Conservation (phyloP, 2,329 filamentous ascomycete genomes). For the Diaporthe sp. region DNA sequence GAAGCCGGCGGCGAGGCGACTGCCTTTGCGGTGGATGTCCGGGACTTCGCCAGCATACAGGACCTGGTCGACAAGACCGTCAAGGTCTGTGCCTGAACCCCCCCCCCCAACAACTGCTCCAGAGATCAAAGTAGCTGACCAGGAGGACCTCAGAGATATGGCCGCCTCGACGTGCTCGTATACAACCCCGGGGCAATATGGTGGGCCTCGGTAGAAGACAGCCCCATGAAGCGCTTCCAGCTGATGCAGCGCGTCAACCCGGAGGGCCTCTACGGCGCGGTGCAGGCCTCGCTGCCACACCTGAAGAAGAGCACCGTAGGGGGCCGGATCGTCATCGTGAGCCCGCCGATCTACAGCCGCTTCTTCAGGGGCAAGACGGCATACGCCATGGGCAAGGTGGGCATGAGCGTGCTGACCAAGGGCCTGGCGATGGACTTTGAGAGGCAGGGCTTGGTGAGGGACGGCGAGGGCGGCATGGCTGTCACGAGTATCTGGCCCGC, state of each 20-base stretch:
- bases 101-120: neutral
- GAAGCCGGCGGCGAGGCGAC: slow-evolving; percentile 72
- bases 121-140: neutral
- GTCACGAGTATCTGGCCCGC: slow-evolving; percentile 88
- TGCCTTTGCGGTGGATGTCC: slow-evolving; percentile 77
- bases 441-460: slow-evolving; percentile 66
- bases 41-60: slow-evolving; percentile 70
- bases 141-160: slow-evolving; percentile 56
- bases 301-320: slow-evolving; percentile 62
- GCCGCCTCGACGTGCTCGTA: slow-evolving; percentile 76
- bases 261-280: slow-evolving; percentile 78
- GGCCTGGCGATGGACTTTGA: slow-evolving; percentile 85
- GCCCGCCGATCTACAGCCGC: slow-evolving; percentile 85
- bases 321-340: slow-evolving; percentile 80
- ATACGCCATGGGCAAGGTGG: slow-evolving; percentile 83
- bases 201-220: slow-evolving; percentile 81
- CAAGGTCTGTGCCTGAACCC: slow-evolving; percentile 41
- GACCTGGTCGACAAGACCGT: slow-evolving; percentile 69
- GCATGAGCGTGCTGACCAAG: slow-evolving; percentile 84
- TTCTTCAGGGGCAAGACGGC: slow-evolving; percentile 90
- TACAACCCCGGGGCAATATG: slow-evolving; percentile 91
- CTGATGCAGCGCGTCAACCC: slow-evolving; percentile 81
- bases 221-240: slow-evolving; percentile 80
- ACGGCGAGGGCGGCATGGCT: slow-evolving; percentile 65
- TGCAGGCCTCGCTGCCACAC: slow-evolving; percentile 76